Base-by-base conservation (phyloP, 352 stramenopile genomes). In the Globisporangium acanthophoron region DNA sequence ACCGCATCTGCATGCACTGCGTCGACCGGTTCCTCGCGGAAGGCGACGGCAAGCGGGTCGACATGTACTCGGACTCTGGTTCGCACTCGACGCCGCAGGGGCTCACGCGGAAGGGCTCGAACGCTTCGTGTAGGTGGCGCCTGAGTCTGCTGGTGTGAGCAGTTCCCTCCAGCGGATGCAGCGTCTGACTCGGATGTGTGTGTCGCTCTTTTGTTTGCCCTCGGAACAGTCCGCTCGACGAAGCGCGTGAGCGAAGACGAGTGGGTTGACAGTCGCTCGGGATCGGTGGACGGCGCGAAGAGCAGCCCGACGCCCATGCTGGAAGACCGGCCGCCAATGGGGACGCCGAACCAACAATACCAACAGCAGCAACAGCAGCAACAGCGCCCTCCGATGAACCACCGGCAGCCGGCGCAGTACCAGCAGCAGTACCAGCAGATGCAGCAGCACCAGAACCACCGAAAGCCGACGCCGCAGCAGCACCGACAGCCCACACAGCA, bases 1-100 rank as follows among this genome's bases (percentile, higher is more conserved):
- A 87, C 53, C 72, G 70, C 51, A 87, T 87, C 56, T 87, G 77
- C 62, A 69, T 85, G 18, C 78, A 87, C 58, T 87, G 77, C 56
- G 74, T 85, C 49, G 68, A 73, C 51, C 47, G 66, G 16, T 67
- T 61, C 61, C 44, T 64, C 5, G 43, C 44, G 5, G 47, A 62
- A 37, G 47, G n/a, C 16, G 37, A 40, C 3, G 40, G 46, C 48
- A 43, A 41, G 4, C 56, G 55, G 21, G 44, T 64, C n/a, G 61
- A 66, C 48, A 64, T 66, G 55, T 66, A 59, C 49, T 50, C 61
- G 39, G 48, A 66, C 18, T 55, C 52, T 35, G 41, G 39, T 3
- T 63, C 57, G 16, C 33, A 52, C 29, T 16, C 29, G 15, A 61
- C 27, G 20, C 9, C 24, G 11, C 44, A 13, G 27, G 35, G 33